A percentile compares a stretch with the other conserved stretches of the same genome.
phyloP scores from a whole-genome alignment of 306 rosid genomes.

The Prunus salicina region DNA sequence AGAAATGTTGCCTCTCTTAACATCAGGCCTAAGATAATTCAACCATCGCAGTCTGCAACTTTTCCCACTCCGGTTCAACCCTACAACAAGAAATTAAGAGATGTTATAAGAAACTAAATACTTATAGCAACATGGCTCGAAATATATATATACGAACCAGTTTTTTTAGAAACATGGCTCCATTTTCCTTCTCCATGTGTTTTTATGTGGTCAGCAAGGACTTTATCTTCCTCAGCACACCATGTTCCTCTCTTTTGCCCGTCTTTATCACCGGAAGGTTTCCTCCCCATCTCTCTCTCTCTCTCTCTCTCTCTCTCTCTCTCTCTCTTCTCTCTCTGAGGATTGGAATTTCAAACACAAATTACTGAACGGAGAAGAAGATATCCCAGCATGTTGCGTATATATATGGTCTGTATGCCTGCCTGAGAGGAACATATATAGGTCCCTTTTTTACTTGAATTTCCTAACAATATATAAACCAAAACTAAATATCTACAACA shows the following conservation, averaged over 20 bases:
- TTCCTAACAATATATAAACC: too few relatives aligned
- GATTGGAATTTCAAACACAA: too few relatives aligned
- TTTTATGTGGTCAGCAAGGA: constrained; percentile 15
- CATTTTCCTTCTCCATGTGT: constrained; percentile 30
- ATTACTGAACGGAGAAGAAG: too few relatives aligned
- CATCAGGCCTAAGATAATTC: constrained; percentile 32
- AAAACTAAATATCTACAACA: too few relatives aligned
- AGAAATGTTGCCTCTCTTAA: constrained; percentile 32
- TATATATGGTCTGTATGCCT: too few relatives aligned
- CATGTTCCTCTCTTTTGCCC: constrained; percentile 24
- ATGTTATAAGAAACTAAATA: too few relatives aligned
- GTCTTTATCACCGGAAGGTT: constrained; percentile 3
- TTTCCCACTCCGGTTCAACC: constrained; percentile 33
- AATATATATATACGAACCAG: constrained; percentile 3
- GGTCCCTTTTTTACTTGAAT: too few relatives aligned
- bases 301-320: neutral
- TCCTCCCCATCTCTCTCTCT: constrained; percentile 17
- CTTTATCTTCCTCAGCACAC: constrained; percentile 30
- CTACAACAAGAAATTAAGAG: neutral
- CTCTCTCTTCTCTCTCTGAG: neutral
- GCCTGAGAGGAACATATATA: too few relatives aligned
- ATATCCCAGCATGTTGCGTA: too few relatives aligned
- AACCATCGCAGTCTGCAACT: constrained; percentile 38
- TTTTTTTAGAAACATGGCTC: constrained; percentile 21
- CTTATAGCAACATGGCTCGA: too few relatives aligned